Conservation (phyloP, 345 rosid species). For the Isatis tinctoria region DNA sequence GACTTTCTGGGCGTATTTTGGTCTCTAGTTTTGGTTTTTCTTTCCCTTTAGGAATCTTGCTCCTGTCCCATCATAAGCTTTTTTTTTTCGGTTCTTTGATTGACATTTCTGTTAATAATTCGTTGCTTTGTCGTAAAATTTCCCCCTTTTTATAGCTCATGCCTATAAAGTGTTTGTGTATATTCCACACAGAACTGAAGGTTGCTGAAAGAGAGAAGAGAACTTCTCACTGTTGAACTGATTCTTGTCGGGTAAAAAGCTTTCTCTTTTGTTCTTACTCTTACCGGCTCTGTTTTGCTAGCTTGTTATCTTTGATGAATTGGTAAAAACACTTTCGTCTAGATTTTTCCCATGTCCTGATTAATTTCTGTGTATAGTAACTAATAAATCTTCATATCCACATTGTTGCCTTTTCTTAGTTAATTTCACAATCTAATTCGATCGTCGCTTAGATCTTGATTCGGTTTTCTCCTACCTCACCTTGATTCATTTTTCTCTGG, state of each 20-base stretch:
- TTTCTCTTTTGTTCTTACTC: constrained; percentile 10
- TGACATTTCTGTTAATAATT: not conserved
- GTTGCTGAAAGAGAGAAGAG: constrained; percentile 6
- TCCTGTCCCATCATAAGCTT: not conserved
- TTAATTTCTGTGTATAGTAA: not conserved
- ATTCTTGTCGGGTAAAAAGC: constrained; percentile 7
- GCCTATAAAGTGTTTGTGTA: constrained; percentile 22
- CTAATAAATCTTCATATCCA: not conserved
- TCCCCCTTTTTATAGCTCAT: not conserved
- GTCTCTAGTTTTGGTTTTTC: not conserved
- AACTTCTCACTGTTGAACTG: constrained; percentile 10
- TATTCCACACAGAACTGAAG: constrained; percentile 22
- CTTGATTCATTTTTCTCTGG: not conserved
- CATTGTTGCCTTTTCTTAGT: not conserved
- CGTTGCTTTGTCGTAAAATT: constrained; percentile 23
- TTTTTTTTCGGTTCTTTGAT: not conserved
- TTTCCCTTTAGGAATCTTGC: not conserved
- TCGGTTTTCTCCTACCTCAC: not conserved
- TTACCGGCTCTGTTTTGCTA: constrained; percentile 3
- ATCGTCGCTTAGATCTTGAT: constrained; percentile 12
- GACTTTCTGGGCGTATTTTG: not conserved
- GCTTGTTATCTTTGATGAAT: not conserved
- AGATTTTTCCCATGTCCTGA: not conserved
- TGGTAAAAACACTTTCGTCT: not conserved
- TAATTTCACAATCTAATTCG: not conserved